Evolutionary conservation across 129 eudicot species (phyloP).

Genomic region (Ambrosia artemisiifolia): DNA sequence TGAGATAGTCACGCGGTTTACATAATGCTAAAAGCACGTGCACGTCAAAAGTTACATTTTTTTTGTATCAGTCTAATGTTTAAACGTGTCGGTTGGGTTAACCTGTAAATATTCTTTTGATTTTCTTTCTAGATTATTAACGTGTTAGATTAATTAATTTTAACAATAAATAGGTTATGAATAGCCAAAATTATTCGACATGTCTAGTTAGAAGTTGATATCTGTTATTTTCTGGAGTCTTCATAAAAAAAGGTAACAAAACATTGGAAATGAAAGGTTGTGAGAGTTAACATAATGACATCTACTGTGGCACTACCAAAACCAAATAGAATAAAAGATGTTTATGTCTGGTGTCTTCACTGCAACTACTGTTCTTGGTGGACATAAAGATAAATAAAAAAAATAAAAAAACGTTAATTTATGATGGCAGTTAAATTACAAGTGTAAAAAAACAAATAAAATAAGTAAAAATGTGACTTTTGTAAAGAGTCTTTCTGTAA

Average conservation of each 20-base stretch:
- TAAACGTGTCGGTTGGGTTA: too few relatives aligned
- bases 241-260: conserved; percentile 1
- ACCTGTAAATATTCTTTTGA: too few relatives aligned
- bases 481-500: conserved; percentile 28
- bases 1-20: too few relatives aligned
- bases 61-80: too few relatives aligned
- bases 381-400: neutral
- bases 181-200: neutral
- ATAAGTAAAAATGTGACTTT: conserved; percentile 25
- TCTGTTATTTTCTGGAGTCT: conserved; percentile 3
- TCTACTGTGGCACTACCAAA: conserved; percentile 36
- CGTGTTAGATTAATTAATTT: too few relatives aligned
- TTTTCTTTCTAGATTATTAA: too few relatives aligned
- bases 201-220: neutral
- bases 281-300: conserved; percentile 6
- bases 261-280: conserved; percentile 14
- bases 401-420: conserved; percentile 7
- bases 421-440: conserved; percentile 17
- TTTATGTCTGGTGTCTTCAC: conserved; percentile 28
- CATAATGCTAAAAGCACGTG: too few relatives aligned
- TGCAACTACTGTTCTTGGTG: conserved; percentile 26
- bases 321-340: conserved; percentile 37
- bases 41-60: too few relatives aligned
- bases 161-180: too few relatives aligned
- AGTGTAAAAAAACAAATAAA: conserved; percentile 13